Percentiles rank a stretch among this genome's conserved stretches.
Conservation (phyloP, 2,329 filamentous ascomycete species). For the Ophiostoma montium region DNA sequence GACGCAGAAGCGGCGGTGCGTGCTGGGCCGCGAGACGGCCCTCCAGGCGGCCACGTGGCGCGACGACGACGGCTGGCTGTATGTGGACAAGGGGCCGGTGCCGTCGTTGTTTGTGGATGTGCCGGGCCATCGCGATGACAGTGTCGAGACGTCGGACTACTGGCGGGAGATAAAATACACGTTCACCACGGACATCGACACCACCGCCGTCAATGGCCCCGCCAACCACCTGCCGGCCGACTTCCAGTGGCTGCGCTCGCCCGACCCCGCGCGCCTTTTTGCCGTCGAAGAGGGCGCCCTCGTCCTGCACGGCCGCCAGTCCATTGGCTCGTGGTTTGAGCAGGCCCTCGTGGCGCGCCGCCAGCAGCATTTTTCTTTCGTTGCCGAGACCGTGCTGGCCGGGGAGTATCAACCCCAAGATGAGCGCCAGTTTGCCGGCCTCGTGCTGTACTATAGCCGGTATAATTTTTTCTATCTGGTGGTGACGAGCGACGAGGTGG, state of each 20-base stretch:
- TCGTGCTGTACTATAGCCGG: constrained; percentile 48
- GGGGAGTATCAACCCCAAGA: constrained; percentile 34
- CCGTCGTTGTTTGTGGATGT: constrained; percentile 39
- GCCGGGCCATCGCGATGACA: constrained; percentile 29
- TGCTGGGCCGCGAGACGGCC: constrained; percentile 39
- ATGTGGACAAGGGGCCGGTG: constrained; percentile 43
- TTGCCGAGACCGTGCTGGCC: constrained; percentile 79
- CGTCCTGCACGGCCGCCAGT: constrained; percentile 35
- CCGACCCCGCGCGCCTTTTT: constrained; percentile 40
- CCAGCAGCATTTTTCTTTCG: constrained; percentile 59
- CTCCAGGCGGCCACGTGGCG: constrained; percentile 47
- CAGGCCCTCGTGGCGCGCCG: constrained; percentile 40
- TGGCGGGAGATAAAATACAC: constrained; percentile 35
- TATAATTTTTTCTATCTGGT: constrained; percentile 53
- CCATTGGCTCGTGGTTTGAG: constrained; percentile 44
- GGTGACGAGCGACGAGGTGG: constrained; percentile 34
- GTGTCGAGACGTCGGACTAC: constrained; percentile 21
- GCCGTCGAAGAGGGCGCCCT: constrained; percentile 23
- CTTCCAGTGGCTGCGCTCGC: constrained; percentile 44
- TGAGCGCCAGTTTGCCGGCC: constrained; percentile 45
- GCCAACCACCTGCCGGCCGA: constrained; percentile 30
- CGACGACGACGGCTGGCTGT: constrained; percentile 46
- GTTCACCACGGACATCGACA: constrained; percentile 30
- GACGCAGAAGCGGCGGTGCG: constrained; percentile 35
- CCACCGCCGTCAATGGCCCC: constrained; percentile 26